Evolutionary conservation across 129 eudicot species (phyloP), one percentile per base, ranked within the genome.

Genomic region (Artemisia tridentata): DNA sequence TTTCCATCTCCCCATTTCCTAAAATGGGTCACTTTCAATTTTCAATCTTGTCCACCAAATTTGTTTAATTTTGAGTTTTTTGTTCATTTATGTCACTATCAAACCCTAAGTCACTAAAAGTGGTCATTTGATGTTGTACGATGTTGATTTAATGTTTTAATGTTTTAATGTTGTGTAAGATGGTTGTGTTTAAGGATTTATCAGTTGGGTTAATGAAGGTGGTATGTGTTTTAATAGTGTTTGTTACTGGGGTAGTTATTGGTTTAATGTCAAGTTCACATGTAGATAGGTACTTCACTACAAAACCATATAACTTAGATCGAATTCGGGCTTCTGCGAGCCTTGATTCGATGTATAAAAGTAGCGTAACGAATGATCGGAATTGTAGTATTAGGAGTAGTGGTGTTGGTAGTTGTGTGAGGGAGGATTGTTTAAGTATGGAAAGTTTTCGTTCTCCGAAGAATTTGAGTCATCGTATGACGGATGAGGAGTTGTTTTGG

Each of bases 401-500:
- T 17, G 29, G 60, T 52, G 62, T 84, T 63, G 65, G 29, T 15
- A 72, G 38, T 53, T 82, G 90, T 64, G 79, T 70, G 14, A 78
- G 59, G 71, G 81, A 78, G 75, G 84, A 82, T 79, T 80, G 91
- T 75, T 81, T 81, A 68, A 84, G 87, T 71, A 80, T 88, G 80
- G 73, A 76, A 14, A 86, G 82, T 31, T 82, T 91, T 65, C 45
- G 79, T 20, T 59, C 31, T 27, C 91, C 88, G 0, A 81, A 75
- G 80, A 86, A 80, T 78, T 54, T 83, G 80, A 69, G 20, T 10
- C 98, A 92, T 75, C 31, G 75, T 1, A 79, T 92, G 88, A 72
- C 79, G 0, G 98, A 92, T 81, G 75, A 86, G 18, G 96, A 92
- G 85, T 64, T 92, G 11, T 80, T 86, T 60, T 92, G 96, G 98